Base-by-base conservation (phyloP, 495 filamentous ascomycete species). In the Durotheca rogersii region DNA sequence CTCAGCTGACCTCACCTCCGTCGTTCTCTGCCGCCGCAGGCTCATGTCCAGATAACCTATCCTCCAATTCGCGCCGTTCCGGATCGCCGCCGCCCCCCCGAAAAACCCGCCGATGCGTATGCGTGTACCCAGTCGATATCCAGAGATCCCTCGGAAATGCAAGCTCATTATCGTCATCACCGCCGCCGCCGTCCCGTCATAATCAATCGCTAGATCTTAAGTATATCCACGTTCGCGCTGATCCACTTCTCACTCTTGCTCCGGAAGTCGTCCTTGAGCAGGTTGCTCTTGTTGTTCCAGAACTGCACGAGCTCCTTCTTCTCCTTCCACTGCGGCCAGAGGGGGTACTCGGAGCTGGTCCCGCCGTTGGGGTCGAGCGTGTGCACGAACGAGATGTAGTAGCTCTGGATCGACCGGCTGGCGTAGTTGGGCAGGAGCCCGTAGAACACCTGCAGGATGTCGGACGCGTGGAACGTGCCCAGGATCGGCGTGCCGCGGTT, bases 391-490 rank as follows among this genome's bases (percentile, higher is more conserved):
- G 76, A 80, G 49, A 84, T 58, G 41, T 85, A 88, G 53, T 85
- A 87, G 23, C 70, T 71, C 45, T 82, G 78, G 47, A 84, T 77
- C 19, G 77, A 68, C 23, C 52, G 61, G 38, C 78, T 77, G n/a
- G 81, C 83, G 41, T 83, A 79, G 67, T 86, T 80, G 9, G 81
- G 77, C 19, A 77, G 56, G 23, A 83, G 65, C 0, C 79, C 81
- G 51, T 79, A 81, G 47, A 86, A 86, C 0, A 88, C 78, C 60
- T 83, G 84, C 7, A 83, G 44, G 5, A 89, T 52, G 51, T 90
- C 87, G 10, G 72, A 77, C 15, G 72, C 83, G 66, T 90, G 87
- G 69, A 86, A 87, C 0, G 86, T 89, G 7, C 87, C 87, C 0
- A 89, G 58, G 35, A 89, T 71, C 0, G 86, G 83, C 0, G 81